Evolutionary conservation across 495 filamentous ascomycete species (phyloP), one percentile per base, ranked within the genome.

Genomic region (Aspergillus coremiiformis): DNA sequence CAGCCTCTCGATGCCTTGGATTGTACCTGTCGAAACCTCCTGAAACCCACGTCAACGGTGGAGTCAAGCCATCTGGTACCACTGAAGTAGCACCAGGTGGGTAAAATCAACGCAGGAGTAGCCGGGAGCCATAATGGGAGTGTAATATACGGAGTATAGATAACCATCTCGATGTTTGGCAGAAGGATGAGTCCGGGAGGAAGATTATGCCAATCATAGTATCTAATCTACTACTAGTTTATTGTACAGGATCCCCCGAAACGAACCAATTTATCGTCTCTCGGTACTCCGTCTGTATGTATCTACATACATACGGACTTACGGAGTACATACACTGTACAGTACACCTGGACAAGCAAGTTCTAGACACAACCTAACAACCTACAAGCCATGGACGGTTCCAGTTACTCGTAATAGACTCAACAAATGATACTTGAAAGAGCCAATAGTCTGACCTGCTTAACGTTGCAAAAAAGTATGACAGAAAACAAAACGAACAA

Each of bases 41-140:
- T 50, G 33, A 50, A 50, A 50, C 47, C 48, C 35, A 51, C 37
- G 30, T 49, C 37, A 44, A 48, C 44, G 17, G 47, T 53, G 51
- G 56, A 48, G 50, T 23, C 17, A 5, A 24, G 56, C 49, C 44
- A 53, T 57, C 39, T 53, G 54, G 54, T 57, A 42, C 54, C 49
- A 53, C 44, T 52, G 27, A 23, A 30, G 27, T 27, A 21, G 32
- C 21, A 33, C 23, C 49, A 42, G 11, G 33, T 51, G 44, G 43
- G 39, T 6, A 46, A 24, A 14, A 8, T 47, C 29, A 2, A 20
- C 27, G n/a, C 43, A 27, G 30, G 32, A 23, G 2, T 4, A 54
- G 20, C 5, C 17, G 32, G 32, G 32, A 14, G 32, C 5, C 32
- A 35, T 35, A 35, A 41, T 41, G 11, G 37, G 15, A 6, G 37